Conservation (phyloP, 2,329 filamentous ascomycete genomes). For the Fusarium staphyleae region DNA sequence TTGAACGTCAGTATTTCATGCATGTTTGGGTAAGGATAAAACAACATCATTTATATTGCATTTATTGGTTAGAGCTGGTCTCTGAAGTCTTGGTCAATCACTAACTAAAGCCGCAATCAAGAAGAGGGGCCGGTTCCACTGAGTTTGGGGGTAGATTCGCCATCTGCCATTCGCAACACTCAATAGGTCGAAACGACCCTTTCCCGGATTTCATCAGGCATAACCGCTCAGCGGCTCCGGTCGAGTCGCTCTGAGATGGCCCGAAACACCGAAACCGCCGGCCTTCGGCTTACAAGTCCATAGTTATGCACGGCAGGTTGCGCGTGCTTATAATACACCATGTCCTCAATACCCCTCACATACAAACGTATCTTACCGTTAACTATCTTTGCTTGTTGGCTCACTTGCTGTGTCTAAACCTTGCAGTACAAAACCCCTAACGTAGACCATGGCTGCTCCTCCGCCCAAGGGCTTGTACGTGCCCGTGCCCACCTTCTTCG, state of each 20-base stretch:
- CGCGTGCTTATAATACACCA: conserved; percentile 32
- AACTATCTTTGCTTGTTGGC: neutral
- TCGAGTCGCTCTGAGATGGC: conserved; percentile 34
- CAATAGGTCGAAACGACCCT: conserved; percentile 12
- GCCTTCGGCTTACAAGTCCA: conserved; percentile 13
- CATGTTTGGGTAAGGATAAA: too few species aligned
- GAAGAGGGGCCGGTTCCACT: conserved; percentile 19
- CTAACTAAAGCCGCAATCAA: neutral
- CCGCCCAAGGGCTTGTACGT: conserved; percentile 66
- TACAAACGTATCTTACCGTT: too few species aligned
- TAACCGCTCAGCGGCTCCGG: neutral
- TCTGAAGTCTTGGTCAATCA: neutral
- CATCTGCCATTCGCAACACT: conserved; percentile 2
- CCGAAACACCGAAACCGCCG: conserved; percentile 35
- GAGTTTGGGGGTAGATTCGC: conserved; percentile 8
- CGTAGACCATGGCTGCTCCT: conserved; percentile 40
- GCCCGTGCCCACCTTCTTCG: conserved; percentile 71
- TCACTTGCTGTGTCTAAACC: neutral
- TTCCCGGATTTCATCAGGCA: conserved; percentile 19
- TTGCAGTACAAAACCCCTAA: neutral
- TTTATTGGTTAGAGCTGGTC: too few species aligned
- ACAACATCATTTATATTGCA: too few species aligned
- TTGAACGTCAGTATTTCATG: too few species aligned
- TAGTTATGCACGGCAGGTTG: conserved; percentile 2
- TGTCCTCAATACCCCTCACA: conserved; percentile 25